A percentile compares a stretch with the other conserved stretches of the same genome.
phyloP scores from a whole-genome alignment of 2,329 filamentous ascomycete genomes.

The Aureobasidium vineae region DNA sequence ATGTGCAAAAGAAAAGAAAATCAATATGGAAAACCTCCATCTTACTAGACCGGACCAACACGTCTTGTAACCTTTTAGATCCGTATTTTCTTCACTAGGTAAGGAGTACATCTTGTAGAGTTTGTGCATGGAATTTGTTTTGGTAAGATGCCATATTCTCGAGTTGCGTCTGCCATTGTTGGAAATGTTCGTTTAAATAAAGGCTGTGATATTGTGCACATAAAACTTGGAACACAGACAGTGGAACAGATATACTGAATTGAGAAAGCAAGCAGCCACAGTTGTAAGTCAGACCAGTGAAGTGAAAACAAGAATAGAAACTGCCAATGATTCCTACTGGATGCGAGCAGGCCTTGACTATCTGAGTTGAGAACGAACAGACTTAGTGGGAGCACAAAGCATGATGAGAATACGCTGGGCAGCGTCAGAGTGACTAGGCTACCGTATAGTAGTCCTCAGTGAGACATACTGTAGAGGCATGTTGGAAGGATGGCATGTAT shows the following conservation, averaged over 20 bases:
- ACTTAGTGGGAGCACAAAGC: neutral
- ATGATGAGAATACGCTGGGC: neutral
- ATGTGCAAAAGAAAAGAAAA: too few relatives aligned
- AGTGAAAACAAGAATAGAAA: slow-evolving; percentile 1
- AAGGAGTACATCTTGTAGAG: too few relatives aligned
- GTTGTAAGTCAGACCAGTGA: neutral
- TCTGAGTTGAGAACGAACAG: neutral
- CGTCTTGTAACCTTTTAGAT: too few relatives aligned
- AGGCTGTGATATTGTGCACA: neutral
- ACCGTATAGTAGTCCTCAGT: neutral
- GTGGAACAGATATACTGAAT: neutral
- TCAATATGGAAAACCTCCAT: too few relatives aligned
- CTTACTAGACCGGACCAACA: too few relatives aligned
- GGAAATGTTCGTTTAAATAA: neutral
- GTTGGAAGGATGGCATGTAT: neutral
- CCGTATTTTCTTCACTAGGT: too few relatives aligned
- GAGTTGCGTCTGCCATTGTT: neutral
- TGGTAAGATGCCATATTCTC: neutral
- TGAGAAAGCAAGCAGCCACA: neutral
- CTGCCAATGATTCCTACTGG: neutral
- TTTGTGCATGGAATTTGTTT: neutral
- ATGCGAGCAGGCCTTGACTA: neutral
- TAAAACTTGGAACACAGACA: neutral
- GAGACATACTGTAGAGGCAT: neutral
- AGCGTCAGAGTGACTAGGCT: neutral